phyloP scores from a whole-genome alignment of 2,329 filamentous ascomycete species.

The Cladosporium sp. region DNA sequence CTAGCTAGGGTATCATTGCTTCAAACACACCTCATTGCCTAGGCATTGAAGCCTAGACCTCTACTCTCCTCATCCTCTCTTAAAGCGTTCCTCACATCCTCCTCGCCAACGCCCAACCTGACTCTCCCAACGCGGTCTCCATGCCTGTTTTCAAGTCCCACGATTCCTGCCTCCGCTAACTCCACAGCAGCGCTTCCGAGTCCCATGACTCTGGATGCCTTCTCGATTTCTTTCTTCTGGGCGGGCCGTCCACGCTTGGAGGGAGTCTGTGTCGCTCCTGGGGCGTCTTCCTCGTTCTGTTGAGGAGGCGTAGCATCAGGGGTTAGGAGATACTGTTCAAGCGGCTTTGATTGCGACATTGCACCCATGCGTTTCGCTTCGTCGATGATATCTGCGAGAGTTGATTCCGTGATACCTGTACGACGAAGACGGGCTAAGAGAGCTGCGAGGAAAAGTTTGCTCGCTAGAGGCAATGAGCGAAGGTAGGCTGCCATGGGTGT shows the following conservation, averaged over 20 bases:
- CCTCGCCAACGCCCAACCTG: constrained; percentile 78
- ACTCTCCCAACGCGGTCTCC: constrained; percentile 87
- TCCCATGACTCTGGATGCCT: constrained; percentile 49
- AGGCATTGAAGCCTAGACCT: constrained; percentile 60
- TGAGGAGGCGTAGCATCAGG: constrained; percentile 31
- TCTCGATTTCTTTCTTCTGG: constrained; percentile 29
- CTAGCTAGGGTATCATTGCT: constrained; percentile 7
- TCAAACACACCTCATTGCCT: background rate
- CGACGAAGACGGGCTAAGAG: constrained; percentile 73
- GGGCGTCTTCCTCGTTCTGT: constrained; percentile 22
- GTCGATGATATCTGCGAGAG: constrained; percentile 83
- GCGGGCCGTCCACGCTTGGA: constrained; percentile 30
- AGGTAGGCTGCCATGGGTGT: constrained; percentile 89
- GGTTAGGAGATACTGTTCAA: constrained; percentile 57
- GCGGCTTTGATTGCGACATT: constrained; percentile 56
- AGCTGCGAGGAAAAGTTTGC: constrained; percentile 82
- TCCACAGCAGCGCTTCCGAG: constrained; percentile 74
- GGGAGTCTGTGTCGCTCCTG: constrained; percentile 30
- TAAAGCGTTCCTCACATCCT: constrained; percentile 85
- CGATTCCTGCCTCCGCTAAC: constrained; percentile 79
- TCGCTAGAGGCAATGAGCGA: constrained; percentile 72
- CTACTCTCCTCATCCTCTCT: constrained; percentile 84
- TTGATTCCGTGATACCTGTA: constrained; percentile 81
- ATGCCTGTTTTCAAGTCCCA: constrained; percentile 72
- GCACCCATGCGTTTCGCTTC: constrained; percentile 70